Conservation (phyloP, 1,139 yeast species). For the Candida neerlandica region DNA sequence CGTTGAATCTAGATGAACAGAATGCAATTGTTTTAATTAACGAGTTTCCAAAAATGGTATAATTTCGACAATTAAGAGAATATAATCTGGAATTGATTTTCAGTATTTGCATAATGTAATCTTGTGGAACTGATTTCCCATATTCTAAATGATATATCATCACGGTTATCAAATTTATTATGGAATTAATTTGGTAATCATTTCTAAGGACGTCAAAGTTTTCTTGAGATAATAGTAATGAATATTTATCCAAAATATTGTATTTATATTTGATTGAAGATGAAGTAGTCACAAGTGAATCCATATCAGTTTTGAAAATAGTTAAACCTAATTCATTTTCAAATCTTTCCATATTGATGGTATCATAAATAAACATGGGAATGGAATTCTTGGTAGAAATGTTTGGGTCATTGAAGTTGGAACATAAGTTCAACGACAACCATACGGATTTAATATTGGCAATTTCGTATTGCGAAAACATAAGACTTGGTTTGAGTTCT, state of each 20-base stretch:
- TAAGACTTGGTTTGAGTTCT: slow-evolving; percentile 10
- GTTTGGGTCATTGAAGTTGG: neutral
- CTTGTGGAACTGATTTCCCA: slow-evolving; percentile 18
- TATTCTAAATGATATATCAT: slow-evolving; percentile 21
- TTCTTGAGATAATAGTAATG: neutral
- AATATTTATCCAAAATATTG: neutral
- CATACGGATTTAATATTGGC: slow-evolving; percentile 18
- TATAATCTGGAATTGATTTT: slow-evolving; percentile 25
- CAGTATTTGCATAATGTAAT: slow-evolving; percentile 15
- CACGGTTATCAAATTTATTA: slow-evolving; percentile 22
- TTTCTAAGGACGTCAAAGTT: slow-evolving; percentile 16
- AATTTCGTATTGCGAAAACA: slow-evolving; percentile 19
- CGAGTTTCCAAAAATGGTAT: slow-evolving; percentile 26
- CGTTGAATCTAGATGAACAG: slow-evolving; percentile 11
- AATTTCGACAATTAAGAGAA: slow-evolving; percentile 19
- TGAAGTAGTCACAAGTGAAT: neutral
- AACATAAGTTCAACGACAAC: slow-evolving; percentile 16
- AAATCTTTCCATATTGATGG: neutral
- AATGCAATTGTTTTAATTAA: slow-evolving; percentile 19
- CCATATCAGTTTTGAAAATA: neutral
- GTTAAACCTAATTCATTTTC: neutral
- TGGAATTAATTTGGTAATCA: slow-evolving; percentile 22
- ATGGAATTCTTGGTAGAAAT: neutral
- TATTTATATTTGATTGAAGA: neutral
- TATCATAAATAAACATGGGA: neutral